These are phyloP conservation scores for Neofusicoccum laricinum DNA, from an alignment of 2,329 filamentous ascomycete species.

Conservation along the genomic window DNA sequence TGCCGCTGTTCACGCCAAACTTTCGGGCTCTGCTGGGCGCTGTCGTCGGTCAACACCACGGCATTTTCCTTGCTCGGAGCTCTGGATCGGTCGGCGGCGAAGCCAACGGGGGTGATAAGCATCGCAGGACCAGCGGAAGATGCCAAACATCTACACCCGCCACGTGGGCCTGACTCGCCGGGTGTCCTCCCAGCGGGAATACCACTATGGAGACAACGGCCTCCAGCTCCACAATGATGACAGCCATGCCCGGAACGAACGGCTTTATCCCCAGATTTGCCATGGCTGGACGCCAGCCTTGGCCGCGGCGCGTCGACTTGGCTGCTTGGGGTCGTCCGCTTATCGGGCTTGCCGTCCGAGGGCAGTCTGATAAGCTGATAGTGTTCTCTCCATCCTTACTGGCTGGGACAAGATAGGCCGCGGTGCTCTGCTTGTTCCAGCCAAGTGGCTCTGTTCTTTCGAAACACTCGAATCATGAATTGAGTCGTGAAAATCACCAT, in stretches of 20 bases:
- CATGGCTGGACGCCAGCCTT: neutral
- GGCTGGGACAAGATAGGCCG: too few relatives aligned
- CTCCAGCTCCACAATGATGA: neutral
- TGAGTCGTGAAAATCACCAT: too few relatives aligned
- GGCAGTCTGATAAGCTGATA: neutral
- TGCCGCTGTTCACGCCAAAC: neutral
- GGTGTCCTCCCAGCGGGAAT: neutral
- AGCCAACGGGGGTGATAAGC: too few relatives aligned
- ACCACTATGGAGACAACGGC: neutral
- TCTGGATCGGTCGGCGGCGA: neutral
- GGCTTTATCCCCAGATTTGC: neutral
- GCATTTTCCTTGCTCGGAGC: neutral
- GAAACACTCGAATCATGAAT: too few relatives aligned
- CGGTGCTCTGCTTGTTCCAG: too few relatives aligned
- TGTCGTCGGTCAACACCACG: neutral
- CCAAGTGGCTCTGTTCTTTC: too few relatives aligned
- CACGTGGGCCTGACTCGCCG: neutral
- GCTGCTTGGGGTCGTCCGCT: neutral
- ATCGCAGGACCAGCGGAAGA: neutral
- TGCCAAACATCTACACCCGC: neutral
- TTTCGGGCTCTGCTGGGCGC: neutral
- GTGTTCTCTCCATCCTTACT: too few relatives aligned
- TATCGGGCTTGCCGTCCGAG: neutral
- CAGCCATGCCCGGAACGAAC: too few relatives aligned
- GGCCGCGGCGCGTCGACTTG: neutral